Base-by-base conservation (phyloP, 2,329 filamentous ascomycete genomes). In the Fusarium temperatum region DNA sequence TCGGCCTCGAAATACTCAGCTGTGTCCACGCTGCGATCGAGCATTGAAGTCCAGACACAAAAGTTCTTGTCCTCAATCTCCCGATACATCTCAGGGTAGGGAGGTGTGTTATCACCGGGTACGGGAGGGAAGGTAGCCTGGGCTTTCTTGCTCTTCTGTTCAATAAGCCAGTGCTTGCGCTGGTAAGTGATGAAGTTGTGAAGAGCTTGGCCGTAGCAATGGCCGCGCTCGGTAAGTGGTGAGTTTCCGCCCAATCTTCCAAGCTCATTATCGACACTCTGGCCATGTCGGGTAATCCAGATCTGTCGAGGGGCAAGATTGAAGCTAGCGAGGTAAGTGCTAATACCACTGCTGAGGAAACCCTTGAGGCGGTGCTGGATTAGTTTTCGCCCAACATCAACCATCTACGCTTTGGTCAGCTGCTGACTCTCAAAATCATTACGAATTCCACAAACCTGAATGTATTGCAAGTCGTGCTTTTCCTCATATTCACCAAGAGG, bases 41-140 rank as follows among this genome's bases (percentile, higher is more conserved):
- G 89, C 96, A 98, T 98, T 6, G 94, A 97, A 1, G 96, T 98
- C 96, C 96, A 99, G 22, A 99, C 94, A 82, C 96, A 99, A 81
- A 98, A 98, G 80, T 94, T 94, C 85, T 98, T 97, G 78, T 93
- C 89, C 36, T 93, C 89, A 36, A 91, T 85, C 55, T 92, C 91
- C 56, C 88, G 88, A 70, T 90, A 88, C 76, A 92, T 92, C 80
- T 98, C 94, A 1, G 96, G 96, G 79, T 99, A 98, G 0, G 96
- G 96, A 9, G 96, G 96, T 1, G 96, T 98, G 74, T 93, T 93
- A 82, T 98, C 96, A 64, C 96, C 96, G 2, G 95, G 92, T 47
- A 92, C 89, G 2, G 96, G 96, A n/a, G 96, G 95, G 82, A 97
- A 97, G 66, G 93, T 92, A 2, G 92, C 92, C 72, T 92, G 89